A percentile compares a stretch with the other conserved stretches of the same genome.
Conservation (phyloP, 805 yeast genomes). For the Wickerhamomyces kurtzmanii region DNA sequence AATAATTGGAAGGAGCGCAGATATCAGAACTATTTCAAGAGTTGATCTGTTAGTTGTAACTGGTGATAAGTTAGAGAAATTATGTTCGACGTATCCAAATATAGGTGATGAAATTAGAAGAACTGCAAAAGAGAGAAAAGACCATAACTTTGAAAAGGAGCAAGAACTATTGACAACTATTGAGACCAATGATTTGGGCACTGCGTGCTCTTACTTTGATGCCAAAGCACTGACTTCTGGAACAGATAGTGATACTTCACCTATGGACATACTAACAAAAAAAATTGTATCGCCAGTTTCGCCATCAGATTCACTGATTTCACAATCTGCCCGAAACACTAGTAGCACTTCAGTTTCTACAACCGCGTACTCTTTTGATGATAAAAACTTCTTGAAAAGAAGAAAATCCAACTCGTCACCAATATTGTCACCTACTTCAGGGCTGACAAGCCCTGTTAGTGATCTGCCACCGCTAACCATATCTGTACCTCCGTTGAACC, state of each 20-base stretch:
- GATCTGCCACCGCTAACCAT: slow-evolving; percentile 10
- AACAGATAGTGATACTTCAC: too few species aligned
- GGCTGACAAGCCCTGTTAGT: neutral
- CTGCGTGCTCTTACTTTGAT: too few species aligned
- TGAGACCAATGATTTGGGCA: too few species aligned
- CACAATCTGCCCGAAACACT: too few species aligned
- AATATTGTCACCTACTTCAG: slow-evolving; percentile 5
- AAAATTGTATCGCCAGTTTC: neutral
- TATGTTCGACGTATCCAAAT: slow-evolving; percentile 49
- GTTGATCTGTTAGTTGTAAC: slow-evolving; percentile 54
- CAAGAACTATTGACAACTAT: too few species aligned
- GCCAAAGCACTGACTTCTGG: too few species aligned
- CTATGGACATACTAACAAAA: too few species aligned
- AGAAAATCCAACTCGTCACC: slow-evolving; percentile 7
- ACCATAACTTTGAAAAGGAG: too few species aligned
- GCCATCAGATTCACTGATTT: neutral
- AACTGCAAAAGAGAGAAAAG: slow-evolving; percentile 51
- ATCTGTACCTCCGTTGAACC: slow-evolving; percentile 30
- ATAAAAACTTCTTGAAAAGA: slow-evolving; percentile 1
- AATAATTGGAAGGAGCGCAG: slow-evolving; percentile 39
- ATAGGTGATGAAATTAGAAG: slow-evolving; percentile 48
- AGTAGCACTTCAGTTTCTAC: slow-evolving; percentile 2
- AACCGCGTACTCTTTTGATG: neutral
- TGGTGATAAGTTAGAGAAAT: slow-evolving; percentile 39
- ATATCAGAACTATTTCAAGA: slow-evolving; percentile 49